These are phyloP conservation scores for Podaxis sp. DNA, from an alignment of 768 basidiomycete genomes.

Conservation along the genomic window DNA sequence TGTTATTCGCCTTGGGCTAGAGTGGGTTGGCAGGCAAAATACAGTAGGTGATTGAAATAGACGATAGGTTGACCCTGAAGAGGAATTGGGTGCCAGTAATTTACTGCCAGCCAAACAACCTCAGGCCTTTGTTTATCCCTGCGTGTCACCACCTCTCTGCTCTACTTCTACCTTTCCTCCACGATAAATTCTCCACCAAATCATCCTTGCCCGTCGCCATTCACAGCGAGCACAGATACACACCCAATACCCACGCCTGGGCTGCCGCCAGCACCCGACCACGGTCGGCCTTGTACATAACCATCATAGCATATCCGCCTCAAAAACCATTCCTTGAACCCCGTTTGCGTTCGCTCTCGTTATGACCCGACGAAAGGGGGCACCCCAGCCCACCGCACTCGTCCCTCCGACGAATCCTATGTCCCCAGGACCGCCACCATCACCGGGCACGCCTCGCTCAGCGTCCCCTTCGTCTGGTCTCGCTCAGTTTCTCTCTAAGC, in stretches of 20 bases:
- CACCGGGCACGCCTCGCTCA: conserved; percentile 50
- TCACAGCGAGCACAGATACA: neutral
- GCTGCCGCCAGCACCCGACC: neutral
- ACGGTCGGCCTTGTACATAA: neutral
- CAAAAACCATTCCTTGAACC: neutral
- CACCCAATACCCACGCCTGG: neutral
- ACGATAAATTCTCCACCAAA: neutral
- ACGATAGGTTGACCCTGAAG: neutral
- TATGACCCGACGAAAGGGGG: conserved; percentile 36
- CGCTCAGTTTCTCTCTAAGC: conserved; percentile 63
- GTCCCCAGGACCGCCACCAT: conserved; percentile 26
- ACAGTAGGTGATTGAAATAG: neutral
- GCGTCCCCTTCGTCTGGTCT: conserved; percentile 66
- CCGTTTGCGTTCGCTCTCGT: neutral
- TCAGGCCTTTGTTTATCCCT: conserved; percentile 30
- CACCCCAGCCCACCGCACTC: conserved; percentile 23
- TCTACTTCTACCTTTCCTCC: neutral
- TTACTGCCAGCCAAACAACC: neutral
- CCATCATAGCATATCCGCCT: neutral
- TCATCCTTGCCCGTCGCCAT: conserved; percentile 28
- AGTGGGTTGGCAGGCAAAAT: neutral
- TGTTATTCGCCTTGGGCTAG: neutral
- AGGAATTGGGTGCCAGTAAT: neutral
- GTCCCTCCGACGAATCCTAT: conserved; percentile 21
- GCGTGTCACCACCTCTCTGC: conserved; percentile 26